Percentiles rank a stretch among this genome's conserved stretches.
Conservation (phyloP, 208 protist species). For the Trypanosoma conorhini region DNA sequence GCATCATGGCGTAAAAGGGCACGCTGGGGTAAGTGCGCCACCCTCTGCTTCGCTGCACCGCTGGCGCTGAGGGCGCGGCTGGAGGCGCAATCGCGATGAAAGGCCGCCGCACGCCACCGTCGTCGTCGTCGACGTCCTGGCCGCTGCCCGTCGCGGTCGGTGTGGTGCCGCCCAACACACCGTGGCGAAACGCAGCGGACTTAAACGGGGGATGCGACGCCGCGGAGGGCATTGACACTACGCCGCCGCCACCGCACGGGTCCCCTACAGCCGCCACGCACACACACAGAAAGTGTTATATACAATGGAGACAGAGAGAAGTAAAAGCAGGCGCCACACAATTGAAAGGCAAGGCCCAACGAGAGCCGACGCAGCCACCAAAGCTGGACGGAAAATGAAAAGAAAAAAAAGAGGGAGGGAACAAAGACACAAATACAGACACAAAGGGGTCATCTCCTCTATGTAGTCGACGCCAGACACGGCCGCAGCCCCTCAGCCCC, state of each 20-base stretch:
- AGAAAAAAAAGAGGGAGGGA: neutral
- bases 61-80: neutral
- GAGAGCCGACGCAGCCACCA: neutral
- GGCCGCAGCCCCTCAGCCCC: neutral
- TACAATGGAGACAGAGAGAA: neutral
- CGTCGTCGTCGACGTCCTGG: neutral
- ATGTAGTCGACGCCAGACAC: neutral
- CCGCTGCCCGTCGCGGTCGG: neutral
- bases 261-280: neutral
- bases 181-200: constrained; percentile 20
- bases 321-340: constrained; percentile 9
- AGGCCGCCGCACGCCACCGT: neutral
- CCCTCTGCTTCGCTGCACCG: neutral
- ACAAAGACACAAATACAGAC: neutral
- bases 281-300: neutral
- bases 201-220: constrained; percentile 12
- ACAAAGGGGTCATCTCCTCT: neutral
- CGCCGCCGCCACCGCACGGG: neutral
- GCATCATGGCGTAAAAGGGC: constrained; percentile 58
- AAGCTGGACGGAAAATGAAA: constrained; percentile 26
- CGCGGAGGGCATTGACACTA: neutral
- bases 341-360: neutral
- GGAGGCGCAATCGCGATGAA: constrained; percentile 2
- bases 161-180: neutral
- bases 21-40: constrained; percentile 35